These are phyloP conservation scores for Ceratobasidium theobromae DNA, from an alignment of 1,284 basidiomycete species.

Conservation along the genomic window DNA sequence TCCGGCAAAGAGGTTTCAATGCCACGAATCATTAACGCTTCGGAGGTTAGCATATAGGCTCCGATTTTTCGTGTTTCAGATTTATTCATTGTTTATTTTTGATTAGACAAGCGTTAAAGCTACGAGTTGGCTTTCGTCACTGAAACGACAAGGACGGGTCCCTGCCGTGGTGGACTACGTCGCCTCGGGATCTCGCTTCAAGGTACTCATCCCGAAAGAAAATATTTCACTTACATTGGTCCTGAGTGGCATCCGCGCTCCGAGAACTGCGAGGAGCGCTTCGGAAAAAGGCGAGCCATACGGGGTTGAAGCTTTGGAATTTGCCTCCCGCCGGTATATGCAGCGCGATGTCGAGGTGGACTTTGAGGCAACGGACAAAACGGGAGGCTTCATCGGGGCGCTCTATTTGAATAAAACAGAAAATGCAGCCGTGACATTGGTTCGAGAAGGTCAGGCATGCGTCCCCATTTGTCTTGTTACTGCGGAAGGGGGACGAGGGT, in stretches of 20 bases:
- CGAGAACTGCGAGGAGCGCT: slow-evolving; percentile 75
- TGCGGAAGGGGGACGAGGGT: slow-evolving; percentile 14
- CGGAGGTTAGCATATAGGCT: slow-evolving; percentile 59
- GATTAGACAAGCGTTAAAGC: slow-evolving; percentile 71
- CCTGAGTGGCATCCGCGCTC: slow-evolving; percentile 81
- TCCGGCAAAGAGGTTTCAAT: slow-evolving; percentile 81
- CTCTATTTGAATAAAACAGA: slow-evolving; percentile 80
- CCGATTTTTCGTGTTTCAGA: background rate
- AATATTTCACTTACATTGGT: slow-evolving; percentile 90
- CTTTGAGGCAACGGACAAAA: slow-evolving; percentile 88
- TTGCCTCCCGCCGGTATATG: slow-evolving; percentile 77
- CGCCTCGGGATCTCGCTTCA: slow-evolving; percentile 90
- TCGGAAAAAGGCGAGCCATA: slow-evolving; percentile 90
- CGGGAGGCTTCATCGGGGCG: slow-evolving; percentile 92
- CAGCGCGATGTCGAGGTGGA: slow-evolving; percentile 95
- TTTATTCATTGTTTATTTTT: slow-evolving; percentile 30
- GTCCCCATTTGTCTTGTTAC: slow-evolving; percentile 33
- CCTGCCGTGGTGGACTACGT: slow-evolving; percentile 92
- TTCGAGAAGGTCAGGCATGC: slow-evolving; percentile 64
- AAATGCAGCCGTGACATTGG: slow-evolving; percentile 81
- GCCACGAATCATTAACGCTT: slow-evolving; percentile 81
- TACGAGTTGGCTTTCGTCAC: slow-evolving; percentile 81
- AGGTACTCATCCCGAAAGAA: slow-evolving; percentile 88
- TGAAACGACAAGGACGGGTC: slow-evolving; percentile 86
- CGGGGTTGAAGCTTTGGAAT: slow-evolving; percentile 81